Conservation (phyloP, 2,329 filamentous ascomycete species). For the Graphilbum sp. region DNA sequence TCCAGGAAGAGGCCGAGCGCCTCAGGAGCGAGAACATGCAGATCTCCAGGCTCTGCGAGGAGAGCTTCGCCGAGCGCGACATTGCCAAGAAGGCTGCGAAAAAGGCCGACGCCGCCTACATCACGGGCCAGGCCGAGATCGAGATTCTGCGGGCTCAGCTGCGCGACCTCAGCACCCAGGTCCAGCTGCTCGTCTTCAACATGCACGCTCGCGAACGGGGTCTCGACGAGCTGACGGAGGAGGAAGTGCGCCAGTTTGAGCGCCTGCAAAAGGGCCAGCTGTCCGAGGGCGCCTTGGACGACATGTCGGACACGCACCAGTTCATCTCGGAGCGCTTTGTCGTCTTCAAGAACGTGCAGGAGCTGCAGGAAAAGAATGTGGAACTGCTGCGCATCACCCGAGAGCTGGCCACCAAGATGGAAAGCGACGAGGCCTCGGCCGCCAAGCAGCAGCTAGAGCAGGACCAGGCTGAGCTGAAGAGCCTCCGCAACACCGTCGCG, state of each 20-base stretch:
- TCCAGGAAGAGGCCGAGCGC: conserved; percentile 64
- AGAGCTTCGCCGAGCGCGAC: conserved; percentile 68
- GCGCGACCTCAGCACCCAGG: conserved; percentile 74
- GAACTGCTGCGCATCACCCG: conserved; percentile 70
- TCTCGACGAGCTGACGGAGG: conserved; percentile 49
- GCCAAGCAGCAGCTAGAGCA: conserved; percentile 45
- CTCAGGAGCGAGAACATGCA: conserved; percentile 68
- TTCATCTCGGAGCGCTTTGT: conserved; percentile 85
- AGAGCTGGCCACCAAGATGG: conserved; percentile 74
- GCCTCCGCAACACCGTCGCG: conserved; percentile 21
- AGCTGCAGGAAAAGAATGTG: conserved; percentile 77
- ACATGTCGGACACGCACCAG: conserved; percentile 69
- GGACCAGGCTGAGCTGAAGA: conserved; percentile 55
- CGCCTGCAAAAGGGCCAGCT: conserved; percentile 63
- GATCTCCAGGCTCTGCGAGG: conserved; percentile 71
- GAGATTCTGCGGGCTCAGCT: conserved; percentile 74
- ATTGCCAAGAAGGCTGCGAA: conserved; percentile 59
- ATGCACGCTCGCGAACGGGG: conserved; percentile 71
- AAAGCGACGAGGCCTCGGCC: conserved; percentile 69
- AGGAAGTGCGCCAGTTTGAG: conserved; percentile 61
- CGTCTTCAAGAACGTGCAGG: conserved; percentile 69
- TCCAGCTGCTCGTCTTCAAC: conserved; percentile 82
- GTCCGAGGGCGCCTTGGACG: conserved; percentile 51
- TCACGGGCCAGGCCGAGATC: conserved; percentile 46
- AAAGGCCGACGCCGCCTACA: conserved; percentile 60